Conservation (phyloP, 345 rosid species). For the Pelargonium nanum region DNA sequence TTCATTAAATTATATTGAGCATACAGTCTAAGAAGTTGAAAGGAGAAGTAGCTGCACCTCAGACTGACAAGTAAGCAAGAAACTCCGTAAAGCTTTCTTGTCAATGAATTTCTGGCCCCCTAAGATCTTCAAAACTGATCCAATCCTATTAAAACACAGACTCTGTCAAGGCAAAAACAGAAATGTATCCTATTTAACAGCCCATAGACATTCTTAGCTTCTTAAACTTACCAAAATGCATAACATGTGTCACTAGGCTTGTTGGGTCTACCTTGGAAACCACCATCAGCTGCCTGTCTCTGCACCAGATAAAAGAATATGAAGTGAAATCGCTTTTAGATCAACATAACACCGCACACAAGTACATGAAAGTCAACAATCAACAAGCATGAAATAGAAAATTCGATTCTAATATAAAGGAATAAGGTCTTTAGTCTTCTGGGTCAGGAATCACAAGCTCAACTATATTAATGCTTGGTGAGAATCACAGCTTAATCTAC, state of each 20-base stretch:
- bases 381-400: no score
- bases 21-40: neutral
- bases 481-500: neutral
- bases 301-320: constrained; percentile 16
- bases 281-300: constrained; percentile 86
- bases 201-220: neutral
- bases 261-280: constrained; percentile 86
- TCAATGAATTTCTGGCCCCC: constrained; percentile 55
- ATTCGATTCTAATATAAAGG: neutral
- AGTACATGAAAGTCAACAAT: no score
- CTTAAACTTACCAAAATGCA: constrained; percentile 69
- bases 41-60: constrained; percentile 31
- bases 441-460: neutral
- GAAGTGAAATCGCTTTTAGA: no score
- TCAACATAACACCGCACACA: neutral
- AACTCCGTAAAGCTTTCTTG: constrained; percentile 41
- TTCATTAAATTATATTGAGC: no score
- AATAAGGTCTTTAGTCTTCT: neutral
- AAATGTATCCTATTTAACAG: constrained; percentile 1
- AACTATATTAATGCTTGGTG: neutral
- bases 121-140: constrained; percentile 57
- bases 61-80: constrained; percentile 72
- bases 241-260: constrained; percentile 91
- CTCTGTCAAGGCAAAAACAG: constrained; percentile 5
- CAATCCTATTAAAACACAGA: constrained; percentile 45